Conservation (phyloP, 192 early-diverging fungal genomes). For the Entrophospora sp. region DNA sequence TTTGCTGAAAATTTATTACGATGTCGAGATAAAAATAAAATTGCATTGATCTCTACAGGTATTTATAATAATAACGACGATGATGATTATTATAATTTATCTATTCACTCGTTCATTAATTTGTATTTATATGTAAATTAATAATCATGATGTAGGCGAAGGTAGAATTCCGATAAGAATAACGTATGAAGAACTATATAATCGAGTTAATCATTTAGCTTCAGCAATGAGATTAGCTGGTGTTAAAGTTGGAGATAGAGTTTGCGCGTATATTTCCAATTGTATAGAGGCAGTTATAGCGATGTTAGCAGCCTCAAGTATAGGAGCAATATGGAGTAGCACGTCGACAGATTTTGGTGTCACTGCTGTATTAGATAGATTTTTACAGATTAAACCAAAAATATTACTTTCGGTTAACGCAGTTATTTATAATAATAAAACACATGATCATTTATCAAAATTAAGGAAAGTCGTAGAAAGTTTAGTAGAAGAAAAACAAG, state of each 20-base stretch:
- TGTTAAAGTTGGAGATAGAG: conserved; percentile 69
- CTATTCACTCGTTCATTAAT: no score
- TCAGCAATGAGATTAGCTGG: conserved; percentile 66
- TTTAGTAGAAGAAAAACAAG: conserved; percentile 46
- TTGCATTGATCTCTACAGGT: conserved; percentile 48
- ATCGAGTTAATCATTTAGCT: conserved; percentile 58
- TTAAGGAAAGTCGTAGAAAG: conserved; percentile 59
- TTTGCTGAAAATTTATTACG: conserved; percentile 85
- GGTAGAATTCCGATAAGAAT: conserved; percentile 27
- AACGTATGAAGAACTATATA: conserved; percentile 66
- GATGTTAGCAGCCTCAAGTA: conserved; percentile 67
- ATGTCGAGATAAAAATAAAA: conserved; percentile 36
- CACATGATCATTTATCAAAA: conserved; percentile 72
- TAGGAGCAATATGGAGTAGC: conserved; percentile 93
- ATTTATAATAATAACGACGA: no score
- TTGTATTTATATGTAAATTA: no score
- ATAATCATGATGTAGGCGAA: conserved; percentile 31
- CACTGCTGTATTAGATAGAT: conserved; percentile 84
- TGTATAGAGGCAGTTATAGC: conserved; percentile 71
- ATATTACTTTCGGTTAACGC: conserved; percentile 85
- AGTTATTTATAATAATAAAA: conserved; percentile 86
- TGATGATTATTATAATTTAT: no score
- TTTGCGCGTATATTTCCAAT: conserved; percentile 87
- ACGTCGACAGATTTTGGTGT: conserved; percentile 93
- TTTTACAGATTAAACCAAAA: conserved; percentile 85